These are phyloP conservation scores for Thyridium curvatum DNA, from an alignment of 2,329 filamentous ascomycete species.

Conservation along the genomic window DNA sequence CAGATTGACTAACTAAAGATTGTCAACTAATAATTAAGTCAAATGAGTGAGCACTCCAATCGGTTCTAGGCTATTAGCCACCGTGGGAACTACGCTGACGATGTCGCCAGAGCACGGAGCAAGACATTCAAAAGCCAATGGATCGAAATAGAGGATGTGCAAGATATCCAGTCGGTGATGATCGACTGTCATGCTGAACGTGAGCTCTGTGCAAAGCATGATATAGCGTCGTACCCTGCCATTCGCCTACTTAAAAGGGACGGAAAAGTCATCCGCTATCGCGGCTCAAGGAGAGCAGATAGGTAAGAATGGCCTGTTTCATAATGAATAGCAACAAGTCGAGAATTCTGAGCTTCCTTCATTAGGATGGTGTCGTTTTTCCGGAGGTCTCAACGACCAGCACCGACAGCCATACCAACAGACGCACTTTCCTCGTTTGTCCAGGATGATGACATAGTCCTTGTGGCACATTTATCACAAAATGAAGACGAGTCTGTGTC, in stretches of 20 bases:
- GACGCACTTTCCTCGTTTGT: slow-evolving; percentile 18
- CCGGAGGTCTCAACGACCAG: slow-evolving; percentile 18
- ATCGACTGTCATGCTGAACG: slow-evolving; percentile 32
- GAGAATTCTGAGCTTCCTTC: background rate
- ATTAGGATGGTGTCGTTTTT: slow-evolving; percentile 21
- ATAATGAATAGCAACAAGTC: background rate
- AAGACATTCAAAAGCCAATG: slow-evolving; percentile 28
- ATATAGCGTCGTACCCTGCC: slow-evolving; percentile 38
- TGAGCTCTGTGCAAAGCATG: slow-evolving; percentile 31
- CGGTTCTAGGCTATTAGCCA: background rate
- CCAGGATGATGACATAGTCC: slow-evolving; percentile 30
- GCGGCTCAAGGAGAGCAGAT: slow-evolving; percentile 32
- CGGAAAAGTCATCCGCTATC: slow-evolving; percentile 28
- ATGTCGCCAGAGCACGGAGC: slow-evolving; percentile 7
- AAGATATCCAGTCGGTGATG: slow-evolving; percentile 18
- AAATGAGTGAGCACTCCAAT: slow-evolving; percentile 10
- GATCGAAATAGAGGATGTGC: slow-evolving; percentile 6
- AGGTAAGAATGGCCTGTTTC: slow-evolving; percentile 20
- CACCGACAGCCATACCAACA: slow-evolving; percentile 16
- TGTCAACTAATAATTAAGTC: too few relatives aligned
- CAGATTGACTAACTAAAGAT: too few relatives aligned
- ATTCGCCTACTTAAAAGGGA: slow-evolving; percentile 34
- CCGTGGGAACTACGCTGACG: too few relatives aligned
- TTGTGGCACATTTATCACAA: slow-evolving; percentile 29
- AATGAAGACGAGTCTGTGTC: slow-evolving; percentile 18